Conservation (phyloP, 2,329 filamentous ascomycete species). For the Cadophora sp. region DNA sequence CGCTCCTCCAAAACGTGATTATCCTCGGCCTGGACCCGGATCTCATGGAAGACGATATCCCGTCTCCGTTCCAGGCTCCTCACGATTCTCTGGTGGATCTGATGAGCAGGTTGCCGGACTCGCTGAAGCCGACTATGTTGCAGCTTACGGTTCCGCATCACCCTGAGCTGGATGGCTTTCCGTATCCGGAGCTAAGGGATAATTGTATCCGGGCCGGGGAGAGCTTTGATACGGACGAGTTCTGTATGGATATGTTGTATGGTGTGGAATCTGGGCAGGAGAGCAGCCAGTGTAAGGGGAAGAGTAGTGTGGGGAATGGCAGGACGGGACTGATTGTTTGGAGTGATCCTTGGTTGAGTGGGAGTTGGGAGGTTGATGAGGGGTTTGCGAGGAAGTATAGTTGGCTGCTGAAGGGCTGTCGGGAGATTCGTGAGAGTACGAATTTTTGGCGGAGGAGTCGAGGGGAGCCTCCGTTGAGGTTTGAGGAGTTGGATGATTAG, state of each 20-base stretch:
- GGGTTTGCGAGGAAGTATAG: constrained; percentile 55
- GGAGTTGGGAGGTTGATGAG: constrained; percentile 55
- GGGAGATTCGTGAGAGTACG: constrained; percentile 47
- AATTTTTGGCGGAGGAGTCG: constrained; percentile 46
- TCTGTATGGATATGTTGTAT: constrained; percentile 49
- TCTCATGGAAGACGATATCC: constrained; percentile 29
- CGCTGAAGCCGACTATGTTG: constrained; percentile 47
- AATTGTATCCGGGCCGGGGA: constrained; percentile 47
- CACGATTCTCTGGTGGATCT: not conserved
- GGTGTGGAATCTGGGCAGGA: constrained; percentile 24
- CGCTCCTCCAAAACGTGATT: constrained; percentile 44
- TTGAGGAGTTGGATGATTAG: constrained; percentile 12
- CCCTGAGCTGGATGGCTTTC: constrained; percentile 48
- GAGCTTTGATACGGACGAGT: constrained; percentile 44
- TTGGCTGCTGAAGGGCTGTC: constrained; percentile 48
- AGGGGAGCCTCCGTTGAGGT: constrained; percentile 32
- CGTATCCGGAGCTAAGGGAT: constrained; percentile 48
- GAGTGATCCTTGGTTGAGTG: constrained; percentile 53
- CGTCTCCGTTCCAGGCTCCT: constrained; percentile 31
- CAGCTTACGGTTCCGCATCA: constrained; percentile 50
- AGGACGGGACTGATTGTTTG: constrained; percentile 53
- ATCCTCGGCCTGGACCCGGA: constrained; percentile 38
- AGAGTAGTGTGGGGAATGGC: constrained; percentile 4
- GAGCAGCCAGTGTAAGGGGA: not conserved
- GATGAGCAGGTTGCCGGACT: constrained; percentile 23